Conservation (phyloP, 225 moss, liverwort and hornwort genomes). For the Pseudisothecium myosuroides region DNA sequence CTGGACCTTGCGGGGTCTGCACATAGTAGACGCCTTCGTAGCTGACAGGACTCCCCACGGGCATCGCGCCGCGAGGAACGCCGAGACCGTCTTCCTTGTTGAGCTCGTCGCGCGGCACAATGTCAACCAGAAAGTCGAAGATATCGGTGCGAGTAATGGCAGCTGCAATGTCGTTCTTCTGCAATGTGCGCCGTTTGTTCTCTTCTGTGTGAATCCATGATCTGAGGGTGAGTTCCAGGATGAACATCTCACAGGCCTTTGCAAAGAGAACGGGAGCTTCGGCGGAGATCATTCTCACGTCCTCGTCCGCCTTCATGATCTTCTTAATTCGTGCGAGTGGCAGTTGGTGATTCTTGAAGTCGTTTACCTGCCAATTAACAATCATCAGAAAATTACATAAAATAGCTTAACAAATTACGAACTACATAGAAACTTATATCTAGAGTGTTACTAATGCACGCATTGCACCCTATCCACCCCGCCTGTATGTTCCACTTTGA, state of each 20-base stretch:
- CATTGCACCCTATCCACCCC: not conserved
- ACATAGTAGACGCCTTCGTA: slow-evolving; percentile 71
- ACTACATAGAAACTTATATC: not conserved
- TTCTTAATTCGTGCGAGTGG: slow-evolving; percentile 92
- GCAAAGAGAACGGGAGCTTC: slow-evolving; percentile 64
- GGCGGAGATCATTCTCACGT: slow-evolving; percentile 55
- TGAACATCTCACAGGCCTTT: slow-evolving; percentile 68
- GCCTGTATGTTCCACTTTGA: slow-evolving; percentile 1
- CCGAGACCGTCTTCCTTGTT: slow-evolving; percentile 78
- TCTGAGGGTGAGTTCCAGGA: slow-evolving; percentile 51
- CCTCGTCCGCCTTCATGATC: slow-evolving; percentile 82
- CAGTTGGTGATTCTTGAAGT: slow-evolving; percentile 93
- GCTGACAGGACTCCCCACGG: slow-evolving; percentile 69
- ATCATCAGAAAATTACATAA: not conserved
- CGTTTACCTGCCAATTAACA: slow-evolving; percentile 25
- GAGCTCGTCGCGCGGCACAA: slow-evolving; percentile 56
- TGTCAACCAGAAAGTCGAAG: slow-evolving; percentile 62
- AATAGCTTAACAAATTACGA: not conserved
- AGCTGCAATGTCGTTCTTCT: slow-evolving; percentile 62
- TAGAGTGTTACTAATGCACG: not conserved
- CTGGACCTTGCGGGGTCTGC: slow-evolving; percentile 61
- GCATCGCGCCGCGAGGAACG: slow-evolving; percentile 65
- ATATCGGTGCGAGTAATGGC: slow-evolving; percentile 59
- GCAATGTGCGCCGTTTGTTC: slow-evolving; percentile 58
- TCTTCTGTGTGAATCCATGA: slow-evolving; percentile 70